phyloP scores from a whole-genome alignment of 345 rosid genomes.

The Brassica nigra region DNA sequence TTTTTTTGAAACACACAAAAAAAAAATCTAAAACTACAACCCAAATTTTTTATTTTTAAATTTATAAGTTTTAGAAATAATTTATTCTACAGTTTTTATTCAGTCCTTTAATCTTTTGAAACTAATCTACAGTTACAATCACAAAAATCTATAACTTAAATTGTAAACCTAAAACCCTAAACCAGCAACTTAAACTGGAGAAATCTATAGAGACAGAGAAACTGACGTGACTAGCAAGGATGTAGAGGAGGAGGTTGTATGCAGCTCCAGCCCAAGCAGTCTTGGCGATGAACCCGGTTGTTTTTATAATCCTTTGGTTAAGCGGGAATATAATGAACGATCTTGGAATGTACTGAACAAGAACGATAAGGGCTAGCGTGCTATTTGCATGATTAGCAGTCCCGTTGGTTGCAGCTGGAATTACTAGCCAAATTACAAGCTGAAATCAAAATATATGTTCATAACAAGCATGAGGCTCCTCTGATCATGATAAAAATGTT shows the following conservation, averaged over 20 bases:
- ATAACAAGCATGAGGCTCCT: constrained; percentile 27
- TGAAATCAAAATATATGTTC: constrained; percentile 37
- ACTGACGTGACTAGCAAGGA: constrained; percentile 80
- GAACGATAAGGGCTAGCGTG: constrained; percentile 70
- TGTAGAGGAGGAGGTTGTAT: constrained; percentile 72
- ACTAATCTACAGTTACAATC: no score
- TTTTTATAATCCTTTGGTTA: constrained; percentile 67
- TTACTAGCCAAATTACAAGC: constrained; percentile 72
- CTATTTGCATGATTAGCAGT: constrained; percentile 67
- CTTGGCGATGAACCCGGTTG: constrained; percentile 67
- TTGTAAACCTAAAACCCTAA: no score
- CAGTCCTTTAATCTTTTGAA: no score
- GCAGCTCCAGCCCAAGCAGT: constrained; percentile 93
- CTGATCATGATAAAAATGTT: background rate
- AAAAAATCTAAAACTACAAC: no score
- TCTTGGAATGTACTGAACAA: constrained; percentile 77
- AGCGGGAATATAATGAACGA: constrained; percentile 76
- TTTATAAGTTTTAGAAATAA: no score
- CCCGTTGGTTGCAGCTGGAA: constrained; percentile 55
- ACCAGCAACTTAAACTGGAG: background rate
- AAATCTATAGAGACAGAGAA: background rate
- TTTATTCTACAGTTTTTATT: no score
- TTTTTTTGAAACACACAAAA: no score
- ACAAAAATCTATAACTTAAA: no score
- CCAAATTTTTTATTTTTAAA: no score